phyloP scores from a whole-genome alignment of 169 alveolate species.

The Neospora caninum region DNA sequence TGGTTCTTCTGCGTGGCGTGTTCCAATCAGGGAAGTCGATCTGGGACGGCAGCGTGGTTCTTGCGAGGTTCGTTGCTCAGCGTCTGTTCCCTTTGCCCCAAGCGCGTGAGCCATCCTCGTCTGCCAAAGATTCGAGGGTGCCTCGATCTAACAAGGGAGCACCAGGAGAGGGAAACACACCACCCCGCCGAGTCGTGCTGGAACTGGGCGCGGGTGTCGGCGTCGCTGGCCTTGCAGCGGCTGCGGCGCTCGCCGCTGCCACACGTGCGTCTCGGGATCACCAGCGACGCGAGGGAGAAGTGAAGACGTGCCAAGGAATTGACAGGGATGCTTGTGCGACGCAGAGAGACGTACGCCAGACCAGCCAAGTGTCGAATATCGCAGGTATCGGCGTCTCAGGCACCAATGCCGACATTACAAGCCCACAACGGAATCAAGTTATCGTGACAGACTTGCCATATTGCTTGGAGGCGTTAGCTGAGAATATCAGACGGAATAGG shows the following conservation, averaged over 20 bases:
- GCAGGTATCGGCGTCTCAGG: neutral
- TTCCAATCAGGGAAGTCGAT: neutral
- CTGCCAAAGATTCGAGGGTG: neutral
- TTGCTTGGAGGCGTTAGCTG: neutral
- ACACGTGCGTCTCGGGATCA: neutral
- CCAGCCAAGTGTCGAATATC: neutral
- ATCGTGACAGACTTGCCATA: slow-evolving; percentile 21
- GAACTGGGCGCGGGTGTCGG: slow-evolving; percentile 25
- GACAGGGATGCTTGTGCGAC: neutral
- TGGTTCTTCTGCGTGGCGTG: too few relatives aligned
- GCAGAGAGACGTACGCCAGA: neutral
- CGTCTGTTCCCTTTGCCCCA: neutral
- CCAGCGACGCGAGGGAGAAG: neutral
- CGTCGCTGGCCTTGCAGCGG: slow-evolving; percentile 22
- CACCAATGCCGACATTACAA: too few relatives aligned
- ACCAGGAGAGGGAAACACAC: neutral
- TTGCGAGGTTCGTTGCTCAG: neutral
- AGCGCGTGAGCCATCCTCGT: neutral
- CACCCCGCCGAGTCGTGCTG: neutral
- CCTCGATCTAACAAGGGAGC: neutral
- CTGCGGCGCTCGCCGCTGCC: neutral
- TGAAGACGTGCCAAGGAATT: neutral
- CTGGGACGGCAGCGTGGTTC: slow-evolving; percentile 41
- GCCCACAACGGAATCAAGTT: neutral
- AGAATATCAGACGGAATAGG: neutral